A percentile compares a stretch with the other conserved stretches of the same genome.
phyloP scores from a whole-genome alignment of 495 filamentous ascomycete species.

The Melanomma pulvis-pyrius region DNA sequence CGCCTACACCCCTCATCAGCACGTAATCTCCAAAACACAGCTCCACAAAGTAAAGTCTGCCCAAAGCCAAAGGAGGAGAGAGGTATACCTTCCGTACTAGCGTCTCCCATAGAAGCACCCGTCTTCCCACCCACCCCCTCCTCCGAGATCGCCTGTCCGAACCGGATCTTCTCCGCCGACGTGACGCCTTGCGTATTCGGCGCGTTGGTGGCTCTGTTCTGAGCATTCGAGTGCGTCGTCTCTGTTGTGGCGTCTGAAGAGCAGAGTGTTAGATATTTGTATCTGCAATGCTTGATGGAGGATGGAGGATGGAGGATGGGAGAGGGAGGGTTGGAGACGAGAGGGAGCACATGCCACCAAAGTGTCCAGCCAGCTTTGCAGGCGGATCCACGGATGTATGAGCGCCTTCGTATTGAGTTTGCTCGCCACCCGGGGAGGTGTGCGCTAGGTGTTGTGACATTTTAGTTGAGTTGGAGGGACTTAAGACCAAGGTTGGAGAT shows the following conservation, averaged over 20 bases:
- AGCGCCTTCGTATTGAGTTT: conserved; percentile 68
- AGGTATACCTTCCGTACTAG: conserved; percentile 14
- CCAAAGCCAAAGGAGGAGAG: neutral
- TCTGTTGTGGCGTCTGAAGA: conserved; percentile 8
- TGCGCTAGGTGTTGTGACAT: conserved; percentile 57
- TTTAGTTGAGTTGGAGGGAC: conserved; percentile 23
- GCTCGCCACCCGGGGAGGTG: conserved; percentile 65
- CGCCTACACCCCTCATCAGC: conserved; percentile 5
- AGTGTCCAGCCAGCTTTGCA: conserved; percentile 60
- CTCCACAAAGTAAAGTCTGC: conserved; percentile 8
- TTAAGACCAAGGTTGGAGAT: conserved; percentile 27
- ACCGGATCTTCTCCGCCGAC: conserved; percentile 55
- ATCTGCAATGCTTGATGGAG: neutral
- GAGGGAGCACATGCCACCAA: conserved; percentile 53
- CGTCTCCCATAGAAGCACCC: conserved; percentile 23
- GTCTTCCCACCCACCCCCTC: conserved; percentile 55
- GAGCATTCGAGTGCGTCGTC: conserved; percentile 19
- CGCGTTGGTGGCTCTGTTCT: conserved; percentile 34
- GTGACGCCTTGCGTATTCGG: conserved; percentile 44
- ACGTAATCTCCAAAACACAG: neutral
- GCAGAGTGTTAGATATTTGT: neutral
- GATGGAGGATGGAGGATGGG: neutral
- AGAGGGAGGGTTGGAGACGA: neutral
- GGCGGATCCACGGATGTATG: conserved; percentile 53
- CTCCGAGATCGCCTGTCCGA: conserved; percentile 58